Evolutionary conservation across 108 stramenopile species (phyloP).

Genomic region (Conticribra guillardii): DNA sequence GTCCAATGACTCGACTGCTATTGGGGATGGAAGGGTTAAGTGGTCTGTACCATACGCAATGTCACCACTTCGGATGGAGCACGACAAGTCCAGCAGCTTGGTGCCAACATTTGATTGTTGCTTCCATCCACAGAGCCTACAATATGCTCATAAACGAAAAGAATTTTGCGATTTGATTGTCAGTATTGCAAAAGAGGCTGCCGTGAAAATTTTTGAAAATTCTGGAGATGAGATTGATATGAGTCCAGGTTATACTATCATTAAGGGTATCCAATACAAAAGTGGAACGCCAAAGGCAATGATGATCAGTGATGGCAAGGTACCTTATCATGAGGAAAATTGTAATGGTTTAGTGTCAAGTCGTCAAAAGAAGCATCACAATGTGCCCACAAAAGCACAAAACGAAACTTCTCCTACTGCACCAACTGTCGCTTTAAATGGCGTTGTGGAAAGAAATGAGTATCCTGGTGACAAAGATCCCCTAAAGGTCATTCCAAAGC

Average conservation of each 20-base stretch:
- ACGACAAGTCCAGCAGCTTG: constrained; percentile 46
- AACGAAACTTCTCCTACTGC: too few species aligned
- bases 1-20: neutral
- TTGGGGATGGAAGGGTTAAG: constrained; percentile 11
- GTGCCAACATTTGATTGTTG: constrained; percentile 47
- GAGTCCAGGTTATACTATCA: constrained; percentile 10
- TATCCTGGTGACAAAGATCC: too few species aligned
- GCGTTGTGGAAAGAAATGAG: neutral
- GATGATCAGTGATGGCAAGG: constrained; percentile 12
- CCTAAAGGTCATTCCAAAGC: constrained; percentile 24
- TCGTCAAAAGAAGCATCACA: neutral
- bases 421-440: neutral
- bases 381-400: too few species aligned
- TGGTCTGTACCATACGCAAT: constrained; percentile 64
- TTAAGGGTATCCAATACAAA: constrained; percentile 42
- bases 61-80: constrained; percentile 65
- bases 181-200: constrained; percentile 35
- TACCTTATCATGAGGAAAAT: neutral
- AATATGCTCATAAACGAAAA: constrained; percentile 35
- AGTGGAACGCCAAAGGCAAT: constrained; percentile 33
- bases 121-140: constrained; percentile 33
- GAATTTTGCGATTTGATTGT: constrained; percentile 34
- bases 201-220: constrained; percentile 14
- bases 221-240: constrained; percentile 23
- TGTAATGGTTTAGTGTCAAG: neutral